Percentiles rank a stretch among this genome's conserved stretches.
Evolutionary conservation across 2,329 filamentous ascomycete species (phyloP).

Genomic region (Exophiala xenobiotica): DNA sequence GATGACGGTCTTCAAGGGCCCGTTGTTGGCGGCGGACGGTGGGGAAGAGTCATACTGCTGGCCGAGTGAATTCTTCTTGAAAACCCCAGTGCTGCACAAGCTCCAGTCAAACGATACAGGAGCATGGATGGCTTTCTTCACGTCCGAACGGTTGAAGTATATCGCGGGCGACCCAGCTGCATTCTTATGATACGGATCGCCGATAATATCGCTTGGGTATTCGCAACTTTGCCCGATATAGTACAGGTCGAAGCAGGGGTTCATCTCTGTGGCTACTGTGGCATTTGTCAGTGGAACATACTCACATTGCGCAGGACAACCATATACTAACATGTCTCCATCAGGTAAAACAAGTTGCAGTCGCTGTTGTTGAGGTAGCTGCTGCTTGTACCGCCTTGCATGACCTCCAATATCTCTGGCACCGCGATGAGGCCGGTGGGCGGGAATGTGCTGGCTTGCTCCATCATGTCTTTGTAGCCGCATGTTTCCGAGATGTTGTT

Average conservation of each 20-base stretch:
- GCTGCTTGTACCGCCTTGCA: no score
- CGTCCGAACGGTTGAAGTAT: slow-evolving; percentile 55
- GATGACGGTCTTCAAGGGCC: slow-evolving; percentile 48
- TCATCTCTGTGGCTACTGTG: no score
- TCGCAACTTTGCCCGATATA: slow-evolving; percentile 50
- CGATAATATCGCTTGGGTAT: slow-evolving; percentile 34
- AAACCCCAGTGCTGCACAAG: slow-evolving; percentile 46
- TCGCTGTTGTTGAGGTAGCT: no score
- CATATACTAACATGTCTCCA: background rate
- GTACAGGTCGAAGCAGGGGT: slow-evolving; percentile 54
- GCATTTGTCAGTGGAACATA: no score
- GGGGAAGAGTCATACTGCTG: slow-evolving; percentile 50
- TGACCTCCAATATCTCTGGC: slow-evolving; percentile 16
- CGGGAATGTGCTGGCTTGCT: slow-evolving; percentile 62
- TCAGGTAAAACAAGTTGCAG: slow-evolving; percentile 56
- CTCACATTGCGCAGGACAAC: no score
- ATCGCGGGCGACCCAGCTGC: slow-evolving; percentile 28
- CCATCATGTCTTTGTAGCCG: slow-evolving; percentile 45
- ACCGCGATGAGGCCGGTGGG: slow-evolving; percentile 47
- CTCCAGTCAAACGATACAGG: slow-evolving; percentile 43
- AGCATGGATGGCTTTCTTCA: slow-evolving; percentile 51
- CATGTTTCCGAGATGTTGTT: slow-evolving; percentile 42
- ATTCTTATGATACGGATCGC: slow-evolving; percentile 29
- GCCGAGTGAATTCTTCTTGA: no score
- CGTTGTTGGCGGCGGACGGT: slow-evolving; percentile 55